Percentiles rank a stretch among this genome's conserved stretches.
Evolutionary conservation across 345 rosid genomes (phyloP).

Genomic region (Turnera subulata): DNA sequence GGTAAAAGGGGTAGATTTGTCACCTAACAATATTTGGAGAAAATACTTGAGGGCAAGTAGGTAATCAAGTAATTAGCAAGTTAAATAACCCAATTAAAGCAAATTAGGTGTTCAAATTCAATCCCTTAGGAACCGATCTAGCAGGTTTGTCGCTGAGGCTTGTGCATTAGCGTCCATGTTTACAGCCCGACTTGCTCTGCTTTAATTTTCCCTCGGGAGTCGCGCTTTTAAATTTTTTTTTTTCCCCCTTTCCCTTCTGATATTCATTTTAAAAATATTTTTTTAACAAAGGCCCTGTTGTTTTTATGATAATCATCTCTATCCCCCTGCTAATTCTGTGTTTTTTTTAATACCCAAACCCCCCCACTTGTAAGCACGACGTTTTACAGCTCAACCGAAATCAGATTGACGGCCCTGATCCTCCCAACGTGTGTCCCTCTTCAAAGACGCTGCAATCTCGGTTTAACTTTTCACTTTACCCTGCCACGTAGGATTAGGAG

Average conservation of each 20-base stretch:
- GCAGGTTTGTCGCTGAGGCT: slow-evolving; percentile 45
- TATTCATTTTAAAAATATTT: background rate
- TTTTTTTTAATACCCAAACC: slow-evolving; percentile 3
- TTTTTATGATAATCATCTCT: background rate
- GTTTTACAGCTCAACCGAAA: slow-evolving; percentile 34
- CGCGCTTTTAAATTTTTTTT: slow-evolving; percentile 17
- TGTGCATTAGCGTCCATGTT: slow-evolving; percentile 38
- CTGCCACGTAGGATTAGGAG: slow-evolving; percentile 23
- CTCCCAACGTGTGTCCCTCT: slow-evolving; percentile 22
- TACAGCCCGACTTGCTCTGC: slow-evolving; percentile 42
- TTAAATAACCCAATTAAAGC: slow-evolving; percentile 9
- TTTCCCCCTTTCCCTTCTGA: background rate
- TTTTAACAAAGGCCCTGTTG: background rate
- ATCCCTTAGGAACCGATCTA: slow-evolving; percentile 44
- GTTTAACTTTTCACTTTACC: slow-evolving; percentile 13
- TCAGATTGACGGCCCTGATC: slow-evolving; percentile 26
- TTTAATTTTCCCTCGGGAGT: slow-evolving; percentile 25
- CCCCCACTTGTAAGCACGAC: slow-evolving; percentile 34
- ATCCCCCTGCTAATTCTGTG: slow-evolving; percentile 1
- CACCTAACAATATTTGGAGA: background rate
- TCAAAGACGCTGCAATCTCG: slow-evolving; percentile 19
- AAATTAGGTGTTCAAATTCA: slow-evolving; percentile 29
- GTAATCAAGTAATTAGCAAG: slow-evolving; percentile 11
- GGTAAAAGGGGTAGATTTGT: background rate
- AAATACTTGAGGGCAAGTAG: too few relatives aligned